phyloP scores from a whole-genome alignment of 768 basidiomycete genomes.

The Postia placenta region DNA sequence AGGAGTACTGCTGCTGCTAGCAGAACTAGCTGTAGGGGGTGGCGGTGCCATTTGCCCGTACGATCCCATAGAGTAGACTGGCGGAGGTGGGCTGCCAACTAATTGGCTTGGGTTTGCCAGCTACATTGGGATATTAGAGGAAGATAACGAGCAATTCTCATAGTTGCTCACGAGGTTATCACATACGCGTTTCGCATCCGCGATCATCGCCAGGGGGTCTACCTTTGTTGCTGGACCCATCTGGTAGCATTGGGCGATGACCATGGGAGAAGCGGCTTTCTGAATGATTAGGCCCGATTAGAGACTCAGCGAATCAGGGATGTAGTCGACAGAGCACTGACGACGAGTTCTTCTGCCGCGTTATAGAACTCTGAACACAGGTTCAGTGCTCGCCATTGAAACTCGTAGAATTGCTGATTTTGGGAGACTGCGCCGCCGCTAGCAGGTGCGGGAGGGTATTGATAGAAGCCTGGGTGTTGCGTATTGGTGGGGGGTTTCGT shows the following conservation, averaged over 20 bases:
- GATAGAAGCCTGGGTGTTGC: constrained; percentile 34
- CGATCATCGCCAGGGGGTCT: constrained; percentile 68
- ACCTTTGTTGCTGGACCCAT: constrained; percentile 64
- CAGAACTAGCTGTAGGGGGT: constrained; percentile 19
- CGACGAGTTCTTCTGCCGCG: constrained; percentile 78
- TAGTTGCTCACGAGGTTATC: constrained; percentile 53
- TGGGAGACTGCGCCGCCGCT: constrained; percentile 51
- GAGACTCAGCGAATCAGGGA: constrained; percentile 3
- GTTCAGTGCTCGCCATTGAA: constrained; percentile 80
- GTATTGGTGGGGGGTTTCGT: constrained; percentile 25
- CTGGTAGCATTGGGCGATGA: constrained; percentile 77
- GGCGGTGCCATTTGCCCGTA: constrained; percentile 21
- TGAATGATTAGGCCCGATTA: constrained; percentile 13
- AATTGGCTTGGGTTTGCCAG: constrained; percentile 70
- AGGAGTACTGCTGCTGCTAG: constrained; percentile 27
- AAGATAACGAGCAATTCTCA: constrained; percentile 3
- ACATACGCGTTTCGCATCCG: constrained; percentile 72
- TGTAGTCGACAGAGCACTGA: constrained; percentile 33
- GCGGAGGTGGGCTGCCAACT: constrained; percentile 51
- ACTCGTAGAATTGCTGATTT: constrained; percentile 79
- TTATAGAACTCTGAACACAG: constrained; percentile 83
- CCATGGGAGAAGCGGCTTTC: constrained; percentile 58
- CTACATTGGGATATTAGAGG: constrained; percentile 29
- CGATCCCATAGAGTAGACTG: constrained; percentile 23
- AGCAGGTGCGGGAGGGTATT: constrained; percentile 38